A percentile compares a stretch with the other conserved stretches of the same genome.
These are phyloP conservation scores for Castanopsis chinensis DNA, from an alignment of 306 rosid genomes.

Conservation along the genomic window DNA sequence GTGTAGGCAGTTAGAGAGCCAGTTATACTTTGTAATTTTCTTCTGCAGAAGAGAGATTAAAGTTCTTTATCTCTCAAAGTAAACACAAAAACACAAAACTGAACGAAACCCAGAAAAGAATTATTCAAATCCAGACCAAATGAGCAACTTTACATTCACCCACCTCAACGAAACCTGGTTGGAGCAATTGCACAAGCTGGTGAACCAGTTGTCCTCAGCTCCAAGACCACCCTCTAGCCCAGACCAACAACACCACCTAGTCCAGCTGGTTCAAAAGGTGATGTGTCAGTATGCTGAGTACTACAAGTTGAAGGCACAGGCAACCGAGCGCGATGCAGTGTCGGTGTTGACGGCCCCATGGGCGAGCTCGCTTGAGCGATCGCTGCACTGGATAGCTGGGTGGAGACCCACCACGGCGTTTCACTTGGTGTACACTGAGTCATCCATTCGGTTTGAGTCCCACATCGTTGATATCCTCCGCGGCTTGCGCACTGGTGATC, in stretches of 20 bases:
- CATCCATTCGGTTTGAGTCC: constrained; percentile 71
- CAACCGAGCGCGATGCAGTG: constrained; percentile 51
- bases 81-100: too few species aligned
- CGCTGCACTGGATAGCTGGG: constrained; percentile 77
- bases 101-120: too few species aligned
- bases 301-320: constrained; percentile 43
- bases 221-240: constrained; percentile 24
- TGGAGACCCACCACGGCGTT: constrained; percentile 92
- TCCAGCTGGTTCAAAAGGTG: constrained; percentile 37
- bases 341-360: constrained; percentile 54
- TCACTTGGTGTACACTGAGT: constrained; percentile 77
- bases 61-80: too few species aligned
- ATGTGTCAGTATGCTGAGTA: constrained; percentile 59
- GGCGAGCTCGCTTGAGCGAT: constrained; percentile 71
- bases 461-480: constrained; percentile 67
- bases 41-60: too few species aligned
- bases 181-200: constrained; percentile 35
- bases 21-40: too few species aligned
- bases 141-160: constrained; percentile 22
- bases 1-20: too few species aligned
- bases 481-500: constrained; percentile 73
- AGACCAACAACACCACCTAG: constrained; percentile 28
- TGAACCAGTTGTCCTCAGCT: constrained; percentile 38
- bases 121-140: not conserved
- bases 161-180: constrained; percentile 62